Conservation (phyloP, 352 stramenopile species). For the Phytopythium oedochilum region DNA sequence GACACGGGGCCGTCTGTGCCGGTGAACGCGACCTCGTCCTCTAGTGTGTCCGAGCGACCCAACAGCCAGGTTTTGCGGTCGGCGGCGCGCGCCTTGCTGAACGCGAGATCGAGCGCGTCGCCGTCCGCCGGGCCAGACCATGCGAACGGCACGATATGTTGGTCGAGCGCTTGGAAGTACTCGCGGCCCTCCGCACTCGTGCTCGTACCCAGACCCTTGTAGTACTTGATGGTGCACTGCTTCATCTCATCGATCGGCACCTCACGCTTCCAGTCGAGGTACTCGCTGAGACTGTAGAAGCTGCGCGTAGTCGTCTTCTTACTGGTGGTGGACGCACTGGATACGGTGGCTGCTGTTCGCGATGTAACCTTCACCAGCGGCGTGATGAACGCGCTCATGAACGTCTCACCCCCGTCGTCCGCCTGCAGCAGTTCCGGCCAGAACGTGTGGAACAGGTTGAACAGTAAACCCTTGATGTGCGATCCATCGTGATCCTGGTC, state of each 20-base stretch:
- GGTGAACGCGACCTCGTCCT: constrained; percentile 95
- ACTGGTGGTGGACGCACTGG: constrained; percentile 13
- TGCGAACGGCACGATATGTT: constrained; percentile 92
- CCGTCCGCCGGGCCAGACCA: constrained; percentile 68
- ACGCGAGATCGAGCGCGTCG: constrained; percentile 98
- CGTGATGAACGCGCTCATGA: constrained; percentile 99
- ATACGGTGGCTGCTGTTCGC: constrained; percentile 65
- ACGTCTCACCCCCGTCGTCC: constrained; percentile 79
- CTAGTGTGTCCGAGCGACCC: constrained; percentile 74
- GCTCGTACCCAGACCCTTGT: constrained; percentile 98
- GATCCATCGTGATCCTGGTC: constrained; percentile 99
- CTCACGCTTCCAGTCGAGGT: constrained; percentile 92
- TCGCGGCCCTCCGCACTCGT: constrained; percentile 96
- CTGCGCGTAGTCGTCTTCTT: constrained; percentile 29
- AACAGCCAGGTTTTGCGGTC: constrained; percentile 97
- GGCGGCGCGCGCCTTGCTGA: constrained; percentile 94
- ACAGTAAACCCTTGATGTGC: constrained; percentile 99
- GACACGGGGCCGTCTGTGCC: constrained; percentile 61
- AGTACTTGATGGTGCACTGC: constrained; percentile 98
- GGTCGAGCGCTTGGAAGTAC: constrained; percentile 96
- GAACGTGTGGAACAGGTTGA: constrained; percentile 99
- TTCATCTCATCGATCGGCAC: constrained; percentile 50
- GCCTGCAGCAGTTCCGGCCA: constrained; percentile 93
- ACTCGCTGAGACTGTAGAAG: constrained; percentile 98
- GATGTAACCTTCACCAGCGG: constrained; percentile 97